Percentiles rank a stretch among this genome's conserved stretches.
Conservation (phyloP, 306 rosid species). For the Cyamopsis tetragonoloba region DNA sequence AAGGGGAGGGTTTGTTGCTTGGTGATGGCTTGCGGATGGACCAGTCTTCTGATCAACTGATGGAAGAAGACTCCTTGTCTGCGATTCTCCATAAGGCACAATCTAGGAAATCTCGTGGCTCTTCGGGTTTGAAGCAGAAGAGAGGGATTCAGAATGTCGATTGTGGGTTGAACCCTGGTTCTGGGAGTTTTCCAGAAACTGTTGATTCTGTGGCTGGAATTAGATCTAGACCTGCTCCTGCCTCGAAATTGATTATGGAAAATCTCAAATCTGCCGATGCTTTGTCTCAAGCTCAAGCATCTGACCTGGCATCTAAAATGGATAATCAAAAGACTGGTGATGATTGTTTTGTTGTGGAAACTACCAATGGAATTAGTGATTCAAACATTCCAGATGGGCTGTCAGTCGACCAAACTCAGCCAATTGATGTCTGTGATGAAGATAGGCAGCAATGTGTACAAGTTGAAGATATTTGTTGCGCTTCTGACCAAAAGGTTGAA, state of each 20-base stretch:
- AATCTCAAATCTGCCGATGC: conserved; percentile 16
- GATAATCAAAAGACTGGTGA: conserved; percentile 28
- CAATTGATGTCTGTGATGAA: conserved; percentile 31
- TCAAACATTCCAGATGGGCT: conserved; percentile 35
- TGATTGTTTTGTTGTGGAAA: conserved; percentile 30
- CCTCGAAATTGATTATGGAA: conserved; percentile 7
- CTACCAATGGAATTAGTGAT: conserved; percentile 22
- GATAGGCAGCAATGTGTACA: conserved; percentile 36
- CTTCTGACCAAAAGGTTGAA: conserved; percentile 36
- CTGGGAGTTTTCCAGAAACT: conserved; percentile 25
- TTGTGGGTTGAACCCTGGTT: conserved; percentile 32
- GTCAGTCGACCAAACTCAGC: conserved; percentile 20
- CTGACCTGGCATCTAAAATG: conserved; percentile 30
- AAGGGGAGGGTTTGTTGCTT: neutral
- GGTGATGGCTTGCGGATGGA: conserved; percentile 37
- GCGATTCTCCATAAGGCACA: conserved; percentile 47
- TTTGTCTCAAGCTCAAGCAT: conserved; percentile 17
- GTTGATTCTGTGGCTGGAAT: conserved; percentile 20
- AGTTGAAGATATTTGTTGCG: conserved; percentile 15
- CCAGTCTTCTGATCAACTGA: conserved; percentile 33
- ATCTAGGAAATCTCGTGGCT: conserved; percentile 43
- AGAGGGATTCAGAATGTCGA: conserved; percentile 35
- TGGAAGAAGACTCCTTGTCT: conserved; percentile 59
- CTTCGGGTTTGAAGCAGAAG: conserved; percentile 38
- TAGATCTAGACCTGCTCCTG: conserved; percentile 36